Evolutionary conservation across 2,329 filamentous ascomycete species (phyloP), one percentile per base, ranked within the genome.

Genomic region (Trichoderma atrobrunneum): DNA sequence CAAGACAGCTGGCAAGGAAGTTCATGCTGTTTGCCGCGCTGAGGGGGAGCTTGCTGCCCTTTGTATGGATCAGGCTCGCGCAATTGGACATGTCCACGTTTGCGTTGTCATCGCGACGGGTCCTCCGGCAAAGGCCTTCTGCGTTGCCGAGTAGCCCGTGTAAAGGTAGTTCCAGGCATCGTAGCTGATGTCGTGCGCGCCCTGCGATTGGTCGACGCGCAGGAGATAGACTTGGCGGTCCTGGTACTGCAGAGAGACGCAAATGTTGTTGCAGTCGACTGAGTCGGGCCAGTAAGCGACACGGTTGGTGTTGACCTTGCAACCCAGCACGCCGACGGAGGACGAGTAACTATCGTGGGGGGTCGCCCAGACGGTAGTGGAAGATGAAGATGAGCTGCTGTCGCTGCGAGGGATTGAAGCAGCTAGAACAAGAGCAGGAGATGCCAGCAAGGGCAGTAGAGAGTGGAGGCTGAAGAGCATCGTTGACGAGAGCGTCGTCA

Each of bases 111-210:
- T 88, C 24, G 81, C 78, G 26, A 87, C 75, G 12, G 81, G 81
- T 24, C 87, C 87, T 62, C 87, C 87, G 2, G 81, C 78, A 3
- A 78, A 80, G 30, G 87, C 86, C 60, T 83, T 78, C 16, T 83
- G 78, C 2, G 80, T 81, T 5, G 87, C 87, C 3, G 82, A 81
- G 67, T 84, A 72, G 70, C 86, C 86, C 0, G 84, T 86, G 63
- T 80, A 76, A n/a, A 90, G 86, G 75, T 87, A 88, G 80, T 89
- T 89, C 87, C 87, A 90, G 26, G 88, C 88, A 75, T 90, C 88
- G 82, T 89, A 90, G 77, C 82, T 85, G 77, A 90, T 83, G 78
- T 90, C 88, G 79, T 89, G 78, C 34, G 88, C 88, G 71, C 87
- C 87, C 70, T 83, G 81, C 0, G 87, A 90, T 74, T 84, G 82